Evolutionary conservation across 768 basidiomycete genomes (phyloP).

Genomic region (Hypsizygus marmoreus): DNA sequence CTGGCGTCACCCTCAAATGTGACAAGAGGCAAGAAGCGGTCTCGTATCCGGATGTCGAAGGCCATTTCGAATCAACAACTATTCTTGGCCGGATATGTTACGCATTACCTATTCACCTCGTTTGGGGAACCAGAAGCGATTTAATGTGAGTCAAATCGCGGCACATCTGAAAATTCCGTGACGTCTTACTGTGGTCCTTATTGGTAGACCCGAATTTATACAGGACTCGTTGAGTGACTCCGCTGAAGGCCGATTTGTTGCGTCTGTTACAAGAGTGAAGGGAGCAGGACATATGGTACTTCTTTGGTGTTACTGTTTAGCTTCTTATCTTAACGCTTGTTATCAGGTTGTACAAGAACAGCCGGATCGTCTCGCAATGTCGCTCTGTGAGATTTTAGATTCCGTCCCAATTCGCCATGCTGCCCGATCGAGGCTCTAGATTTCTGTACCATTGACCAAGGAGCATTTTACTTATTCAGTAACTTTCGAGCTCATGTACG

Average conservation of each 20-base stretch:
- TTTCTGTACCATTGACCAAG: not conserved
- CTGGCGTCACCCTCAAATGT: conserved; percentile 42
- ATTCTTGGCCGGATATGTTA: conserved; percentile 35
- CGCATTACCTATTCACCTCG: conserved; percentile 43
- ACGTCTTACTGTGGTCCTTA: not conserved
- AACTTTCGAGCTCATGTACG: not conserved
- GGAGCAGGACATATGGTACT: conserved; percentile 50
- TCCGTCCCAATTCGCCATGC: conserved; percentile 16
- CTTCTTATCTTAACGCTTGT: not conserved
- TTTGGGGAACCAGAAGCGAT: conserved; percentile 49
- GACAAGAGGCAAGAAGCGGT: conserved; percentile 45
- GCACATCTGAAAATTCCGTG: too few relatives aligned
- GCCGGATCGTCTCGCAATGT: conserved; percentile 39
- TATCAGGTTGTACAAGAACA: conserved; percentile 46
- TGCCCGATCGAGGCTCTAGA: conserved; percentile 22
- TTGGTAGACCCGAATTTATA: conserved; percentile 42
- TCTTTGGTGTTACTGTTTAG: not conserved
- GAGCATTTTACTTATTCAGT: not conserved
- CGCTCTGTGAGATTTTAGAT: conserved; percentile 36
- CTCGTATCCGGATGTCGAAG: conserved; percentile 45
- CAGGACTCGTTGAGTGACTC: conserved; percentile 44
- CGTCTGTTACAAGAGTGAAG: conserved; percentile 45
- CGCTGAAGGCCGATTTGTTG: conserved; percentile 38
- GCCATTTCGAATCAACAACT: conserved; percentile 41
- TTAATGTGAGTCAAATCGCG: conserved; percentile 38